Evolutionary conservation across 2,329 filamentous ascomycete species (phyloP), one percentile per base, ranked within the genome.

Genomic region (Beauveria sp.): DNA sequence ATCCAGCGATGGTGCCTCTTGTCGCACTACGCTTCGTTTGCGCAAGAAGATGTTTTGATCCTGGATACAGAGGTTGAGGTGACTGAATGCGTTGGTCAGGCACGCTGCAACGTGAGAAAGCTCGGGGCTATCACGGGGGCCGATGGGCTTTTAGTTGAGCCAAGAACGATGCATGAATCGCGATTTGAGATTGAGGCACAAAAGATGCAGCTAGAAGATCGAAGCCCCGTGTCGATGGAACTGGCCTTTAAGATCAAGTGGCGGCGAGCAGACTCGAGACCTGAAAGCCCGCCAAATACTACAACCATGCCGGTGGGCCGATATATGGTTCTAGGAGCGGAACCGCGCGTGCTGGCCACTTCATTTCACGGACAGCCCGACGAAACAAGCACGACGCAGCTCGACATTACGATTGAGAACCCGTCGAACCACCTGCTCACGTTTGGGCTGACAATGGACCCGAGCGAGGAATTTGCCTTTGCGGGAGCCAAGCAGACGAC

Each of bases 361-460:
- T 79, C 82, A 3, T 75, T 79, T 3, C 80, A 83, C 66, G 71
- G 74, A 22, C 68, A 70, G 3, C 69, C 70, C 8, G 68, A 69
- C 12, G 66, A 69, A 28, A 62, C 73, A 58, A 61, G 68, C 12
- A 69, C 83, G 9, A 65, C 83, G 50, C 74, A 78, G 61, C 71
- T 86, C 16, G 75, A 81, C 47, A 71, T 85, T 70, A 91, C 86
- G 3, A 86, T 99, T 61, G 95, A 99, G 75, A 99, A 99, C 71
- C 90, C 93, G 0, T 97, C 93, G 0, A 89, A 87, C 72, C 95
- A 99, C 73, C 96, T 96, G 74, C 83, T 99, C 55, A 96, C 93
- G 0, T 99, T 99, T 75, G 92, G 90, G 34, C 74, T 98, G 54
- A 86, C 81, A 28, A 96, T 99, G 92, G 93, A 99, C 67, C 89